Evolutionary conservation across 163 green algal species (phyloP), one percentile per base, ranked within the genome.

Genomic region (Coccomyxa subellipsoidea): DNA sequence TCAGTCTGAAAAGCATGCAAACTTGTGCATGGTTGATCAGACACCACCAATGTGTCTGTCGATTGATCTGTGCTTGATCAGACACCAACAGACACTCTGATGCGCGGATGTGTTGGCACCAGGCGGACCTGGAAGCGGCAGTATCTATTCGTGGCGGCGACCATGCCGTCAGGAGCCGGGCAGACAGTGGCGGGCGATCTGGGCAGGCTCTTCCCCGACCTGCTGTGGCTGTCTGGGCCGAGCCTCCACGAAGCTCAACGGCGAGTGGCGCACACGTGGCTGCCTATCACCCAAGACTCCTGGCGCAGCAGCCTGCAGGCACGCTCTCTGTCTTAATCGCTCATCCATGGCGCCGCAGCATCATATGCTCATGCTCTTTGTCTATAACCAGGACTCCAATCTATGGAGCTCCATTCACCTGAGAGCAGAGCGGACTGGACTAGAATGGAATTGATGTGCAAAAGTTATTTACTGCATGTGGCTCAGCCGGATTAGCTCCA

Each of bases 111-210:
- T 59, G 47, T 18, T 59, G 47, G 21, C 27, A 0, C 2, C 66
- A 73, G 66, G 66, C 70, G 70, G 32, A 80, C 38, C 32, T 84
- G 72, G 72, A 66, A 82, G 72, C 85, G 95, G 81, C 95, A 99
- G 91, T 98, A 98, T 87, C 80, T 98, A 15, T 99, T 98, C 90
- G 93, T 95, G 7, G 96, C 91, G 6, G 96, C 96, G 29, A 99
- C 96, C 2, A 92, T 99, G 89, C 95, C 96, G 0, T 78, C 75
- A 35, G 79, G 84, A 3, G 87, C 93, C 5, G 92, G 91, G 38
- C 88, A 87, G 34, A 94, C 93, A 18, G 91, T 96, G 15, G 93
- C 89, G 5, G 89, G 77, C 25, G 84, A 95, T 38, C 88, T 99
- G 40, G 76, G 86, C 69, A 79, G 90, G 12, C 83, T 88, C 75